These are phyloP conservation scores for Cystobasidium onofrii DNA, from an alignment of 768 basidiomycete species.

Conservation along the genomic window DNA sequence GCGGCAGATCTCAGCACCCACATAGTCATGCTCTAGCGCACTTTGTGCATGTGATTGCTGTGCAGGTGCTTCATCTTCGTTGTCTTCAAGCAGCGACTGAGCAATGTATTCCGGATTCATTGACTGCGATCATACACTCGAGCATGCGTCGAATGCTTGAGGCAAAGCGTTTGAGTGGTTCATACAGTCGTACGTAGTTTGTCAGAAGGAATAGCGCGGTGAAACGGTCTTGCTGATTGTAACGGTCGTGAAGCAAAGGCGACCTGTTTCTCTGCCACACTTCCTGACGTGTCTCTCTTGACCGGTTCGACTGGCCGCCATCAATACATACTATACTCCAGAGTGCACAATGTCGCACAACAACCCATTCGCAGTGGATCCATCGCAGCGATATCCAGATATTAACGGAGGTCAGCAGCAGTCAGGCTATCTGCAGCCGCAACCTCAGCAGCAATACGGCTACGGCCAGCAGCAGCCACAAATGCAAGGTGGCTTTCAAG, in stretches of 20 bases:
- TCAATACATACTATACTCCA: not conserved
- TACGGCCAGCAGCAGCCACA: not conserved
- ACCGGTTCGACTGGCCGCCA: not conserved
- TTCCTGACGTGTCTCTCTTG: not conserved
- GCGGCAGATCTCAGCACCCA: not conserved
- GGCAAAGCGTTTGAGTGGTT: not conserved
- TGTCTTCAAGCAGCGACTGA: conserved; percentile 9
- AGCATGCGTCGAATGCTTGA: not conserved
- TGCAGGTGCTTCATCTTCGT: not conserved
- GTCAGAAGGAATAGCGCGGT: too few relatives aligned
- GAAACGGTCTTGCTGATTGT: too few relatives aligned
- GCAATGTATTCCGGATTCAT: conserved; percentile 29
- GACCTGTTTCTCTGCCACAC: too few relatives aligned
- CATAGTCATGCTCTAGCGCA: conserved; percentile 7
- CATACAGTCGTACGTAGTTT: not conserved
- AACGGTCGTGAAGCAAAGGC: too few relatives aligned
- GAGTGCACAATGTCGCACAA: not conserved
- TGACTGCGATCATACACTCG: not conserved
- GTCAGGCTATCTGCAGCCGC: conserved; percentile 3
- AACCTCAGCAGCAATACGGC: conserved; percentile 11
- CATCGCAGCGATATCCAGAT: conserved; percentile 17
- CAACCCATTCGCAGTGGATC: conserved; percentile 20
- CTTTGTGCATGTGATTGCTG: not conserved
- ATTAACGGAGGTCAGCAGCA: conserved; percentile 15
- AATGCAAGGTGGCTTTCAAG: not conserved